phyloP scores from a whole-genome alignment of 2,329 filamentous ascomycete genomes.

The Phialophora macrospora region DNA sequence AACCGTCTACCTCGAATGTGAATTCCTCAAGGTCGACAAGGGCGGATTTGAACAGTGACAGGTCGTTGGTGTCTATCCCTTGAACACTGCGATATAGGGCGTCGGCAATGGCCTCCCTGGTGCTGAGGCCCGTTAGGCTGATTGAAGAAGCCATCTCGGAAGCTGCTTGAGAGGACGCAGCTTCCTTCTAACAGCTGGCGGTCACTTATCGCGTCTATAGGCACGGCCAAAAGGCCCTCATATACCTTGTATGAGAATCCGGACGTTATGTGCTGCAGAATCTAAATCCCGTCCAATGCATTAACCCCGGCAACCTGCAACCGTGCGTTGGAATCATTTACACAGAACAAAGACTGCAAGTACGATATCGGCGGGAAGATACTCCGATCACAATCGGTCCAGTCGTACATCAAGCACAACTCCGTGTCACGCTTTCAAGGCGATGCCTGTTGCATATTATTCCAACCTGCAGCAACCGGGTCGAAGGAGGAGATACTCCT shows the following conservation, averaged over 20 bases:
- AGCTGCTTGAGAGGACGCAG: neutral
- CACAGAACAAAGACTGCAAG: no score
- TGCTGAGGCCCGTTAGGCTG: conserved; percentile 33
- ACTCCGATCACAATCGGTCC: no score
- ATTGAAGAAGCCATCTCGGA: conserved; percentile 11
- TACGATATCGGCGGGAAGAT: no score
- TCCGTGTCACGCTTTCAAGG: no score
- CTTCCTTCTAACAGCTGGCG: neutral
- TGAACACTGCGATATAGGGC: conserved; percentile 42
- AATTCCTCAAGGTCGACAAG: conserved; percentile 40
- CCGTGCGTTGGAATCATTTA: no score
- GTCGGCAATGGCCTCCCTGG: conserved; percentile 44
- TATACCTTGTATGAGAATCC: neutral
- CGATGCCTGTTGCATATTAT: no score
- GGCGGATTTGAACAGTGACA: conserved; percentile 42
- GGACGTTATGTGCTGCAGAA: neutral
- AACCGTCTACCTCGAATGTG: conserved; percentile 33
- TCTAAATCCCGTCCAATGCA: neutral
- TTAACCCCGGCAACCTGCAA: neutral
- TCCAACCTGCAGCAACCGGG: no score
- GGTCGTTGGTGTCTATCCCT: conserved; percentile 42
- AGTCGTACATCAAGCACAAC: no score
- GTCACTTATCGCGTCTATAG: neutral
- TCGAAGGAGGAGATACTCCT: neutral
- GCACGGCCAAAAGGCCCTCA: neutral